Base-by-base conservation (phyloP, 345 rosid genomes). In the Combretum micranthum region DNA sequence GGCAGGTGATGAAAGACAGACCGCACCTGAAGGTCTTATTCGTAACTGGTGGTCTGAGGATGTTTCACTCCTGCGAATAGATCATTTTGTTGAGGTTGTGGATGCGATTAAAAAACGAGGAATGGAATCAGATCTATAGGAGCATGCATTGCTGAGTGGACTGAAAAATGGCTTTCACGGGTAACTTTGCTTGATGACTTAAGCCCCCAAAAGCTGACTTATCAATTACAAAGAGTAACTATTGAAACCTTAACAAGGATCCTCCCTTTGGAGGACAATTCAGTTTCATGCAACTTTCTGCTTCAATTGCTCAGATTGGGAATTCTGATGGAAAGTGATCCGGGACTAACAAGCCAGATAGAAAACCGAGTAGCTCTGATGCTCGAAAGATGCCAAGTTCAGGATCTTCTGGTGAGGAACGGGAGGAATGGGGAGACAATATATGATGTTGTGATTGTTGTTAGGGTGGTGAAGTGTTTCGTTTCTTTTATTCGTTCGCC, bases 21-120 rank as follows among this genome's bases (percentile, higher is more conserved):
- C 13, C 12, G 60, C 57, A 61, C 42, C 12, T 6, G 61, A 52
- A 50, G 64, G 42, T 15, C 6, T 50, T 25, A 55, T 51, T 16
- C 72, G 75, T 12, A 49, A 70, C 20, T 81, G 90, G 86, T 81
- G 87, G 81, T 67, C 71, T 55, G 80, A 77, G 61, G 84, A 84
- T 59, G 76, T 81, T 52, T 68, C 81, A 10, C 19, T 44, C 52
- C 84, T 84, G 26, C 64, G 79, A 47, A 81, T 84, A 13, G 90
- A 81, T 73, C 86, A 76, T 65, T 84, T 84, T 48, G 59, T 75
- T 16, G 61, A 67, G 66, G 83, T 79, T 54, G 65, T 81, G 18
- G 77, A 72, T 49, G 80, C 68, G 16, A 64, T 77, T 25, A 77
- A 77, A 62, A 59, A 47, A 47, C 52, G 39, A 61, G 83, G 78